Evolutionary conservation across 805 yeast genomes (phyloP).

Genomic region (Ogataea salicorniae): DNA sequence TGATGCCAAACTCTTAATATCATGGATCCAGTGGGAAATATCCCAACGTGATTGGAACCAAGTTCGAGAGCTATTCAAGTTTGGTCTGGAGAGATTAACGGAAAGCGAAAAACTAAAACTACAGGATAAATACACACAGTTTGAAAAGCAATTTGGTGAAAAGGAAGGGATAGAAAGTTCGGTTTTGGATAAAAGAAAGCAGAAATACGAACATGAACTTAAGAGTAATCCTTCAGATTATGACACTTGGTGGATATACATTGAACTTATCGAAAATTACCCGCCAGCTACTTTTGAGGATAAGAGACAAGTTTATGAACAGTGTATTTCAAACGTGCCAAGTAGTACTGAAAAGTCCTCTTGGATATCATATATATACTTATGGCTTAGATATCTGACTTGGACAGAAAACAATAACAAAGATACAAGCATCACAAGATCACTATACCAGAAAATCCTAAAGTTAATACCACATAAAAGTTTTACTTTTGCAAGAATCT

Average conservation of each 20-base stretch:
- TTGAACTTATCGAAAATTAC: slow-evolving; percentile 44
- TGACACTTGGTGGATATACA: slow-evolving; percentile 80
- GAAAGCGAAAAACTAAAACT: slow-evolving; percentile 31
- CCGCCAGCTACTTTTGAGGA: slow-evolving; percentile 25
- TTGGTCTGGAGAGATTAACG: slow-evolving; percentile 40
- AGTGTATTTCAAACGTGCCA: slow-evolving; percentile 41
- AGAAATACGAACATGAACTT: slow-evolving; percentile 48
- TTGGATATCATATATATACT: slow-evolving; percentile 67
- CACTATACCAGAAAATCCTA: slow-evolving; percentile 45
- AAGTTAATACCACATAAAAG: slow-evolving; percentile 48
- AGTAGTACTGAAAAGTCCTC: slow-evolving; percentile 23
- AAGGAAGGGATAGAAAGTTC: slow-evolving; percentile 47
- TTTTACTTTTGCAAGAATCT: slow-evolving; percentile 66
- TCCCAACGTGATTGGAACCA: slow-evolving; percentile 56
- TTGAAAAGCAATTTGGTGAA: slow-evolving; percentile 64
- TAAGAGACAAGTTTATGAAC: slow-evolving; percentile 35
- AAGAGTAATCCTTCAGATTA: slow-evolving; percentile 48
- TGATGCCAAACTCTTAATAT: slow-evolving; percentile 36
- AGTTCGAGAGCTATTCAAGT: slow-evolving; percentile 50
- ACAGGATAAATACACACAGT: slow-evolving; percentile 43
- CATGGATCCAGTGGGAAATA: slow-evolving; percentile 73
- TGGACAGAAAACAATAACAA: slow-evolving; percentile 49
- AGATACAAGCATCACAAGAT: slow-evolving; percentile 43
- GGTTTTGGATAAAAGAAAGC: slow-evolving; percentile 48
- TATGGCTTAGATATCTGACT: slow-evolving; percentile 65